A percentile compares a stretch with the other conserved stretches of the same genome.
Evolutionary conservation across 495 filamentous ascomycete species (phyloP).

Genomic region (Sordaria brevicollis): DNA sequence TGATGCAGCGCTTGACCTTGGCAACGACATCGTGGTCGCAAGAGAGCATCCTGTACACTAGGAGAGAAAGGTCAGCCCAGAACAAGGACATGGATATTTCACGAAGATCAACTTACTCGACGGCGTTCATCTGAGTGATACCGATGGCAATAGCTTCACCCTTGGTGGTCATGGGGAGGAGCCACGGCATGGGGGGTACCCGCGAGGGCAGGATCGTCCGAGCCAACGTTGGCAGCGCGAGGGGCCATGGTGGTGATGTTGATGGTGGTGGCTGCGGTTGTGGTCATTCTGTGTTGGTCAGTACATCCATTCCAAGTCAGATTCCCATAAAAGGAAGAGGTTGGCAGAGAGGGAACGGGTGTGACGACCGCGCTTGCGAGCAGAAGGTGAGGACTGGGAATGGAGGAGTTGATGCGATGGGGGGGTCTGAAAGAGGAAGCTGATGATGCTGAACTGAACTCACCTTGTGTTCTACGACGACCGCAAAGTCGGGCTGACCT

Average conservation of each 20-base stretch:
- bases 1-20: constrained; percentile 93
- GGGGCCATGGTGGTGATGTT: not conserved
- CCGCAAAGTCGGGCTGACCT: too few relatives aligned
- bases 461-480: constrained; percentile 35
- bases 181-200: too few relatives aligned
- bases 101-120: constrained; percentile 10
- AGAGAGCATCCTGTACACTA: constrained; percentile 55
- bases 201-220: too few relatives aligned
- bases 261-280: not conserved
- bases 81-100: not conserved
- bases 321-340: not conserved
- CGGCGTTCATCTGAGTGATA: constrained; percentile 71
- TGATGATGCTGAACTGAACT: not conserved
- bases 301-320: not conserved
- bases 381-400: not conserved
- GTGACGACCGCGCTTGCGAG: not conserved
- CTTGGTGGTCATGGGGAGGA: constrained; percentile 96
- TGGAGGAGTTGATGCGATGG: not conserved
- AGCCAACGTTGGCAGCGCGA: too few relatives aligned
- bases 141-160: constrained; percentile 94
- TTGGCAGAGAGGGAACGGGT: not conserved
- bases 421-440: not conserved
- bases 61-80: not conserved
- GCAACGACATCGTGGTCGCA: constrained; percentile 96
- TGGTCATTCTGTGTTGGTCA: not conserved